phyloP scores from a whole-genome alignment of 2,329 filamentous ascomycete species.

The Phyllosticta paracitricarpa region DNA sequence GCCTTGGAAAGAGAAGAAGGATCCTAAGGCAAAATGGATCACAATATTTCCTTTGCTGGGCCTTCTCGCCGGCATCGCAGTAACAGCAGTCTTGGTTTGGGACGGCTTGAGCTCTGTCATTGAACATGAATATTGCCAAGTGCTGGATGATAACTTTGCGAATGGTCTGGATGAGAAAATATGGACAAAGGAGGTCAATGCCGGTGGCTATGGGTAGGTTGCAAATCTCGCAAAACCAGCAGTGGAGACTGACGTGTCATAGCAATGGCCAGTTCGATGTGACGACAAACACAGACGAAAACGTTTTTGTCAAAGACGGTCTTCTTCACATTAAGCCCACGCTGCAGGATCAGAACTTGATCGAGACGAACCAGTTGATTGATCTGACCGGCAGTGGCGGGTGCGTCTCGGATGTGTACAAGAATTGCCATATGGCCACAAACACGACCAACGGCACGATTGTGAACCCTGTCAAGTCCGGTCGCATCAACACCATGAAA shows the following conservation, averaged over 20 bases:
- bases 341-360: constrained; percentile 49
- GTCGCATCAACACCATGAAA: constrained; percentile 64
- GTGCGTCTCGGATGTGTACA: constrained; percentile 53
- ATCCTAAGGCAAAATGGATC: constrained; percentile 77
- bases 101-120: constrained; percentile 63
- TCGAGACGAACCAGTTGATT: constrained; percentile 57
- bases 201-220: constrained; percentile 66
- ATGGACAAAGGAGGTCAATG: constrained; percentile 66
- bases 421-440: constrained; percentile 58
- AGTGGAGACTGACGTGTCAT: constrained; percentile 13
- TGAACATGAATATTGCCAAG: constrained; percentile 61
- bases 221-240: no score
- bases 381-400: constrained; percentile 56
- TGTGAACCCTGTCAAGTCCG: constrained; percentile 68
- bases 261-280: constrained; percentile 74
- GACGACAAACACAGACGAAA: constrained; percentile 62
- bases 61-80: constrained; percentile 55
- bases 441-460: constrained; percentile 70
- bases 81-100: constrained; percentile 64
- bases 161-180: constrained; percentile 48
- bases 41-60: constrained; percentile 69
- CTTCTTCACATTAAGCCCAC: constrained; percentile 67
- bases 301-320: constrained; percentile 62
- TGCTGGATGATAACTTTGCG: constrained; percentile 58
- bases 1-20: constrained; percentile 64